phyloP scores from a whole-genome alignment of 2,329 filamentous ascomycete genomes.

The Akanthomyces muscarius region DNA sequence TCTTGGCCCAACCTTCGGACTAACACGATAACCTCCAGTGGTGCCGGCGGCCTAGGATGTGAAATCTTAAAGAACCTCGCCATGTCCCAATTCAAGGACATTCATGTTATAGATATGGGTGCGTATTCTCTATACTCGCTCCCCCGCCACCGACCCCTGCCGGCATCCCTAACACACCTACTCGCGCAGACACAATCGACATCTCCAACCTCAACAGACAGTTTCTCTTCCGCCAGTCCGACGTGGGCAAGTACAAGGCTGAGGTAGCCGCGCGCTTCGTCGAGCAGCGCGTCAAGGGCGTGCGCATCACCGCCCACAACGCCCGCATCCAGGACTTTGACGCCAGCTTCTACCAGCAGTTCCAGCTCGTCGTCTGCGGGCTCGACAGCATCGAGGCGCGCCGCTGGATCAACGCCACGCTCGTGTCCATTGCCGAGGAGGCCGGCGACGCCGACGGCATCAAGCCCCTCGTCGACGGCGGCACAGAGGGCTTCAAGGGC shows the following conservation, averaged over 20 bases:
- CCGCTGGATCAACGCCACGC: constrained; percentile 96
- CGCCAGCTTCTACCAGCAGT: constrained; percentile 94
- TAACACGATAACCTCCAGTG: constrained; percentile 48
- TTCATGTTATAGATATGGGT: constrained; percentile 99
- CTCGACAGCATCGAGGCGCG: constrained; percentile 95
- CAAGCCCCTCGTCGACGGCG: constrained; percentile 93
- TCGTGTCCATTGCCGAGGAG: constrained; percentile 84
- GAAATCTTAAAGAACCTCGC: constrained; percentile 96
- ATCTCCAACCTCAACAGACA: constrained; percentile 97
- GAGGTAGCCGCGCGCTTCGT: constrained; percentile 91
- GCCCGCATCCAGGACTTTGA: constrained; percentile 96
- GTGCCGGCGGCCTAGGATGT: constrained; percentile 89
- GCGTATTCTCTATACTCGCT: constrained; percentile 23
- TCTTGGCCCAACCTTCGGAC: constrained; percentile 11
- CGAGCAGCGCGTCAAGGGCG: constrained; percentile 80
- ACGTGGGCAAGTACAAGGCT: constrained; percentile 92
- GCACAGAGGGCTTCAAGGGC: constrained; percentile 97
- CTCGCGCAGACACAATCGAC: constrained; percentile 78
- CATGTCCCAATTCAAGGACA: constrained; percentile 90
- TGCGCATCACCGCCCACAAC: constrained; percentile 90
- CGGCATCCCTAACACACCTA: not conserved
- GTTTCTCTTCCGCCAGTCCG: constrained; percentile 86
- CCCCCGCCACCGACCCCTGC: not conserved
- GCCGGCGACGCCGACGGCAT: constrained; percentile 68
- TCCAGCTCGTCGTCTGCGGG: constrained; percentile 89